Evolutionary conservation across 2,329 filamentous ascomycete genomes (phyloP).

Genomic region (Arthrobotrys entomopaga): DNA sequence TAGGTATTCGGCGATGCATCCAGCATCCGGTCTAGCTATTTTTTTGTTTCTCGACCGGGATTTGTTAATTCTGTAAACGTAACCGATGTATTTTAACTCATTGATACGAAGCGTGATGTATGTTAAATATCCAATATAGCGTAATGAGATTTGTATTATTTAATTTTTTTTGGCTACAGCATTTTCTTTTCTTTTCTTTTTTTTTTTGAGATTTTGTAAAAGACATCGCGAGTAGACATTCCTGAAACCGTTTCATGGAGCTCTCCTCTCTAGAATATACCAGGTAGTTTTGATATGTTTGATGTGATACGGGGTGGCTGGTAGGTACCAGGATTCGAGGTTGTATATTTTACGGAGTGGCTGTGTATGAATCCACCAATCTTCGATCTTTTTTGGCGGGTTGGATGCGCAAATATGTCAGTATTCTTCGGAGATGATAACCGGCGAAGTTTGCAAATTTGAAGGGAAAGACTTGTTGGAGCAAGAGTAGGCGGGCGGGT

Average conservation of each 20-base stretch:
- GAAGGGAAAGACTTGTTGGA: background rate
- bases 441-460: background rate
- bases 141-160: slow-evolving; percentile 24
- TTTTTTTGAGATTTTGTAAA: slow-evolving; percentile 13
- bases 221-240: slow-evolving; percentile 22
- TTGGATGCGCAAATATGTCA: background rate
- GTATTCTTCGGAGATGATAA: background rate
- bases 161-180: slow-evolving; percentile 15
- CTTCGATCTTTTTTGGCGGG: background rate
- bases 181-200: too few relatives aligned
- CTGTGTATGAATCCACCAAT: slow-evolving; percentile 3
- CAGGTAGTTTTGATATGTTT: background rate
- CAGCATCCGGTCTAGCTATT: background rate
- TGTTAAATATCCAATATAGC: slow-evolving; percentile 21
- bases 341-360: background rate
- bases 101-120: slow-evolving; percentile 36
- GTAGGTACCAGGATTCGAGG: slow-evolving; percentile 8
- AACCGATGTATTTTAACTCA: slow-evolving; percentile 44
- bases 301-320: background rate
- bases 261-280: slow-evolving; percentile 4
- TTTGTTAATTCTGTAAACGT: slow-evolving; percentile 34
- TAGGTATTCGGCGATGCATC: background rate
- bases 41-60: background rate
- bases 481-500: background rate
- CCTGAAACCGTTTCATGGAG: slow-evolving; percentile 23